Percentiles rank a stretch among this genome's conserved stretches.
Evolutionary conservation across 2,329 filamentous ascomycete species (phyloP).

Genomic region (Claviceps citrina): DNA sequence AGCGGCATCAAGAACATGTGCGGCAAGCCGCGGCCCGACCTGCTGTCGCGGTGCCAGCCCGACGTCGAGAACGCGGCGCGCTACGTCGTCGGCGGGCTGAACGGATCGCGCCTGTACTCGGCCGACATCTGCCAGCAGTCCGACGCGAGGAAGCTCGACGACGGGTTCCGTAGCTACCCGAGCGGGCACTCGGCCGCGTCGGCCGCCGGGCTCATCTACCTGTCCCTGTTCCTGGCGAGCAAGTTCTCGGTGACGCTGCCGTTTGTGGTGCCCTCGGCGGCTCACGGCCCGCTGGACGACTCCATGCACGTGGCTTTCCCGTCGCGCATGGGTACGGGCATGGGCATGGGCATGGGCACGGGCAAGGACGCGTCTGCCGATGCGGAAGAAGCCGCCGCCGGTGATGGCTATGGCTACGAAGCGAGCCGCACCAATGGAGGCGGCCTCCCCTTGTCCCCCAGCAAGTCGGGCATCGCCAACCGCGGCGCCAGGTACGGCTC

Average conservation of each 20-base stretch:
- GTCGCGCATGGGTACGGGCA: constrained; percentile 39
- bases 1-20: constrained; percentile 70
- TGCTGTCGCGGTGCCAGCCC: constrained; percentile 65
- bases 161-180: constrained; percentile 70
- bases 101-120: constrained; percentile 55
- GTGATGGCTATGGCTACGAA: constrained; percentile 27
- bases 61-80: constrained; percentile 47
- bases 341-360: too few species aligned
- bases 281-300: constrained; percentile 27
- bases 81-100: constrained; percentile 49
- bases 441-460: not conserved
- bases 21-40: constrained; percentile 61
- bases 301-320: constrained; percentile 52
- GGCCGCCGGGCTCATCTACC: constrained; percentile 68
- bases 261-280: constrained; percentile 39
- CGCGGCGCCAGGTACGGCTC: constrained; percentile 15
- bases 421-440: too few species aligned
- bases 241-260: constrained; percentile 65
- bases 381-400: too few species aligned
- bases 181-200: constrained; percentile 46
- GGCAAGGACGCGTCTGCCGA: too few species aligned
- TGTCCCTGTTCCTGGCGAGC: constrained; percentile 73
- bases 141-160: constrained; percentile 46
- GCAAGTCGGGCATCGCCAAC: constrained; percentile 11
- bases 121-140: constrained; percentile 58